A percentile compares a stretch with the other conserved stretches of the same genome.
These are phyloP conservation scores for Leersia perrieri DNA, from an alignment of 176 grass and related monocot genomes.

Conservation along the genomic window DNA sequence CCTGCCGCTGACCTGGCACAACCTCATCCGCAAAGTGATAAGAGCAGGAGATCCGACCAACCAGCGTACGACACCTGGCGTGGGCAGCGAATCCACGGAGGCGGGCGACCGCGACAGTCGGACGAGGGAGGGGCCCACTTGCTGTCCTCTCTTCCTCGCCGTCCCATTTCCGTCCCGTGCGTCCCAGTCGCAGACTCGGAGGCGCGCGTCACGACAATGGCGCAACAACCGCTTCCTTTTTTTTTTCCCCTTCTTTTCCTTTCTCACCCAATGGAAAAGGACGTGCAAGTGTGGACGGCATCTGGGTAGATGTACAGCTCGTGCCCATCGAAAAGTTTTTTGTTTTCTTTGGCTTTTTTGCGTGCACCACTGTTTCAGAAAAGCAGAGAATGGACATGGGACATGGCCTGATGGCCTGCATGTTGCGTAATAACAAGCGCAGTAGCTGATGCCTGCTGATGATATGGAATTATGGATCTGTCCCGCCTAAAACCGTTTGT, in stretches of 20 bases:
- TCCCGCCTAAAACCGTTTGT: neutral
- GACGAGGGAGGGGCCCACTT: neutral
- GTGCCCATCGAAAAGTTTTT: neutral
- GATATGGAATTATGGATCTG: neutral
- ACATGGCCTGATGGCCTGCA: neutral
- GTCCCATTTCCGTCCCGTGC: neutral
- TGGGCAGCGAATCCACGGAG: neutral
- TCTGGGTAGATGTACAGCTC: neutral
- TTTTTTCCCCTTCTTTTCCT: neutral
- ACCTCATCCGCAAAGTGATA: constrained; percentile 31
- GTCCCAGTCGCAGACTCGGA: no score
- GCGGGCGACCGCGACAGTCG: constrained; percentile 2
- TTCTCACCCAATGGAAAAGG: neutral
- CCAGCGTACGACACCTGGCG: neutral
- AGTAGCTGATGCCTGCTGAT: neutral
- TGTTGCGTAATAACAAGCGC: neutral
- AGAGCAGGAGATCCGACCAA: neutral
- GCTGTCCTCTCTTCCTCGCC: neutral
- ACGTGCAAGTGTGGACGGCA: constrained; percentile 7
- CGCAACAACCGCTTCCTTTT: neutral
- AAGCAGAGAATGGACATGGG: neutral
- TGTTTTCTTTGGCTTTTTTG: neutral
- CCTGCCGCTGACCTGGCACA: constrained; percentile 26
- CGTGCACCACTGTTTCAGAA: neutral
- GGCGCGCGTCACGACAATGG: neutral